Evolutionary conservation across 202 grass and related monocot species (phyloP).

Genomic region (Cymbopogon flexuosus): DNA sequence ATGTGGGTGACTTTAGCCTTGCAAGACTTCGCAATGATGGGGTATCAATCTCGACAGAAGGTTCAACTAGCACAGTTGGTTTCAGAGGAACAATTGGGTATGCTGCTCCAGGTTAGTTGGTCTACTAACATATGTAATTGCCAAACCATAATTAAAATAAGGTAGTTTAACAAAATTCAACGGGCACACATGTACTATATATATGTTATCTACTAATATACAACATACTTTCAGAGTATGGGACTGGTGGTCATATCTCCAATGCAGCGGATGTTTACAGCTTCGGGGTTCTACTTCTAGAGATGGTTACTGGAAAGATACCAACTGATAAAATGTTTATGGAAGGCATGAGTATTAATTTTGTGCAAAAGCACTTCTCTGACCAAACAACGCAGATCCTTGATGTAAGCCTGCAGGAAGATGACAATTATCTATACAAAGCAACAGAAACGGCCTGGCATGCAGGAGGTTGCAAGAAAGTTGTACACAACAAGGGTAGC

Average conservation of each 20-base stretch:
- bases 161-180: neutral
- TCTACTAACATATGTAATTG: neutral
- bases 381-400: neutral
- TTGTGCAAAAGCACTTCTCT: neutral
- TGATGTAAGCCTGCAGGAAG: constrained; percentile 3
- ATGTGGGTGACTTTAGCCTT: constrained; percentile 41
- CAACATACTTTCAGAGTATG: constrained; percentile 7
- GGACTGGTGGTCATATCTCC: neutral
- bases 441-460: neutral
- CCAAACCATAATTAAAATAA: neutral
- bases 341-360: neutral
- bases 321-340: constrained; percentile 8
- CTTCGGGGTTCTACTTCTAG: constrained; percentile 16
- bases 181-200: neutral
- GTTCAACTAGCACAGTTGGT: constrained; percentile 21
- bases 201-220: neutral
- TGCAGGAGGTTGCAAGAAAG: constrained; percentile 11
- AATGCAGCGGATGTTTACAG: constrained; percentile 21
- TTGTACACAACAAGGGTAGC: neutral
- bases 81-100: constrained; percentile 51
- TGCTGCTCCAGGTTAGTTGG: constrained; percentile 45
- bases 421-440: neutral
- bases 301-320: constrained; percentile 1
- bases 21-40: constrained; percentile 10
- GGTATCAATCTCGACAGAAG: neutral